Evolutionary conservation across 2,329 filamentous ascomycete genomes (phyloP).

Genomic region (Xylariaceae sp.): DNA sequence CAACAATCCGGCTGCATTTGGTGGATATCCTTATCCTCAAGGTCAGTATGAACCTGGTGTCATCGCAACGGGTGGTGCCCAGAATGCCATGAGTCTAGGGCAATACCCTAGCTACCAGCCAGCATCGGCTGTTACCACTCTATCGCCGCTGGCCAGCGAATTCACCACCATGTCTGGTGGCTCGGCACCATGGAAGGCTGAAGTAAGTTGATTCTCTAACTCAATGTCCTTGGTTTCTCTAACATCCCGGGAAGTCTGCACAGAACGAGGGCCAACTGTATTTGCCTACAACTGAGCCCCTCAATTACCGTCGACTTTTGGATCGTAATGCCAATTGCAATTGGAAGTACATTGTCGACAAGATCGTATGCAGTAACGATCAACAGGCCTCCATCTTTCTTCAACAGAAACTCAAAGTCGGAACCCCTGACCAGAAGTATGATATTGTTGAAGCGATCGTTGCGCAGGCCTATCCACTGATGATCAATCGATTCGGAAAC

Average conservation of each 20-base stretch:
- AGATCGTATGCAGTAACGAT: conserved; percentile 98
- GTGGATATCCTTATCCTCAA: conserved; percentile 33
- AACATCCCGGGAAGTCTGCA: conserved; percentile 35
- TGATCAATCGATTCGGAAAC: conserved; percentile 98
- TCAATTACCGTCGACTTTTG: conserved; percentile 92
- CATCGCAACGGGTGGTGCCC: conserved; percentile 30
- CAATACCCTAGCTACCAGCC: conserved; percentile 28
- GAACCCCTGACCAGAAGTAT: conserved; percentile 90
- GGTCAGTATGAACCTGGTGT: conserved; percentile 36
- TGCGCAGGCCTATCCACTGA: conserved; percentile 86
- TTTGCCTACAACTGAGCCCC: conserved; percentile 78
- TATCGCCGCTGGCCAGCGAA: conserved; percentile 70
- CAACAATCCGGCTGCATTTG: conserved; percentile 31
- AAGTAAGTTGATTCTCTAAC: conserved; percentile 37
- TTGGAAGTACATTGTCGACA: conserved; percentile 99
- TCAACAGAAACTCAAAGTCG: conserved; percentile 97
- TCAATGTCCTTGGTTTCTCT: conserved; percentile 17
- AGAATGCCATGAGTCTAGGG: conserved; percentile 34
- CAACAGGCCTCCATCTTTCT: conserved; percentile 98
- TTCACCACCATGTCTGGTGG: conserved; percentile 53
- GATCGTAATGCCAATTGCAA: conserved; percentile 97
- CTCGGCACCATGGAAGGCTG: conserved; percentile 47
- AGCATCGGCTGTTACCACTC: conserved; percentile 46
- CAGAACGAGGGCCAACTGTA: conserved; percentile 65
- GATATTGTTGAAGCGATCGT: conserved; percentile 97